These are phyloP conservation scores for Cucumis cinereus DNA, from an alignment of 306 rosid genomes.

Conservation along the genomic window DNA sequence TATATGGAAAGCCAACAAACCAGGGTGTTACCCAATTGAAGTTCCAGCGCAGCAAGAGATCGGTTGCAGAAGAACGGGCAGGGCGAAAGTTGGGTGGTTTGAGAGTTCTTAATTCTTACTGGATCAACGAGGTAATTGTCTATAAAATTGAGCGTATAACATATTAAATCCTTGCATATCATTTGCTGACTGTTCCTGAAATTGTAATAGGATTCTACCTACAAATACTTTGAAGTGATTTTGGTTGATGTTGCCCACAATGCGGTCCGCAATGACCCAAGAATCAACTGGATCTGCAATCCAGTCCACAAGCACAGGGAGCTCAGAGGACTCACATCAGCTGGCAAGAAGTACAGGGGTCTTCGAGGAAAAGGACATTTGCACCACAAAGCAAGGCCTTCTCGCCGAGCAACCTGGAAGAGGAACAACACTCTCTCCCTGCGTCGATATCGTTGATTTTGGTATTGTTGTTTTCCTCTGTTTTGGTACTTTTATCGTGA, in stretches of 20 bases:
- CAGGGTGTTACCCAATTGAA: conserved; percentile 90
- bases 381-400: conserved; percentile 56
- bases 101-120: conserved; percentile 79
- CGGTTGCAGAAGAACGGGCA: conserved; percentile 92
- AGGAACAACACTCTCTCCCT: conserved; percentile 77
- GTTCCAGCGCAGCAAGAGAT: conserved; percentile 78
- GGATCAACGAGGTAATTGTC: conserved; percentile 67
- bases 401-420: conserved; percentile 88
- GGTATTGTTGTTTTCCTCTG: too few relatives aligned
- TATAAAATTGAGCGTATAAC: too few relatives aligned
- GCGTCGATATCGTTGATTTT: conserved; percentile 58
- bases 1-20: conserved; percentile 88
- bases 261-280: conserved; percentile 71
- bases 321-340: conserved; percentile 73
- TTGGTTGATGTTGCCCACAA: conserved; percentile 64
- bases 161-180: too few relatives aligned
- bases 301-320: conserved; percentile 89
- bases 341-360: conserved; percentile 73
- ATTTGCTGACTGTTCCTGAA: too few relatives aligned
- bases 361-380: conserved; percentile 66
- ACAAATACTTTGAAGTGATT: conserved; percentile 67
- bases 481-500: too few relatives aligned
- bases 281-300: conserved; percentile 71
- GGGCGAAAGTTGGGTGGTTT: conserved; percentile 91
- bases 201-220: conserved; percentile 53